A percentile compares a stretch with the other conserved stretches of the same genome.
Conservation (phyloP, 306 rosid genomes). For the Pyrus pyrifolia region DNA sequence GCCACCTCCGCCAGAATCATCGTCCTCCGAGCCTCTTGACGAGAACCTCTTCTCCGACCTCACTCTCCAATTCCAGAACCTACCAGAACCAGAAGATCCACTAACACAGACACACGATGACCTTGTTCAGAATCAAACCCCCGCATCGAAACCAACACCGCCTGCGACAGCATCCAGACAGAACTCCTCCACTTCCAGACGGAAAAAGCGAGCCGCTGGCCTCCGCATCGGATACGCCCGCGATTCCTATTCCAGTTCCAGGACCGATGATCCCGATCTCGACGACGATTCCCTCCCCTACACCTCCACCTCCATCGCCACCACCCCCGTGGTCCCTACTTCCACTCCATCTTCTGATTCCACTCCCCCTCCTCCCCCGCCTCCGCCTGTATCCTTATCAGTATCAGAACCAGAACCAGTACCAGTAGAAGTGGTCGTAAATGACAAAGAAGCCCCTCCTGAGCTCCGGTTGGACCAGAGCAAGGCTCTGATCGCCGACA, state of each 20-base stretch:
- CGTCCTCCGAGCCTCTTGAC: constrained; percentile 58
- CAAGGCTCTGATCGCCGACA: constrained; percentile 36
- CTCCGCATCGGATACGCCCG: constrained; percentile 72
- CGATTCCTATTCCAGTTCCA: constrained; percentile 12
- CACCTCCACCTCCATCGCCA: not conserved
- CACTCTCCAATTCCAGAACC: constrained; percentile 30
- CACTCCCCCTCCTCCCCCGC: not conserved
- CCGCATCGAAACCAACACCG: not conserved
- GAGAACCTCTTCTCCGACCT: constrained; percentile 79
- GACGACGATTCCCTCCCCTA: not conserved
- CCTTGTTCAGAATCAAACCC: not conserved
- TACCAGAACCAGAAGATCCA: not conserved
- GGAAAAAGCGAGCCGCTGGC: constrained; percentile 60
- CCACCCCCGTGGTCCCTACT: not conserved
- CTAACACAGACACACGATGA: not conserved
- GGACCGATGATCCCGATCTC: not conserved
- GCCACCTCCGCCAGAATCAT: constrained; percentile 2
- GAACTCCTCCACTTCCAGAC: constrained; percentile 35
- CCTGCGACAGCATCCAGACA: constrained; percentile 17
- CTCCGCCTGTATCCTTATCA: not conserved
- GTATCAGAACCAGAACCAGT: not conserved
- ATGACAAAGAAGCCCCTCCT: constrained; percentile 4
- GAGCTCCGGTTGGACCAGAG: constrained; percentile 33
- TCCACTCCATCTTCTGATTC: not conserved
- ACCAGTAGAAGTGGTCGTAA: not conserved